Conservation (phyloP, 2,329 filamentous ascomycete genomes). For the Monosporascus sp. region DNA sequence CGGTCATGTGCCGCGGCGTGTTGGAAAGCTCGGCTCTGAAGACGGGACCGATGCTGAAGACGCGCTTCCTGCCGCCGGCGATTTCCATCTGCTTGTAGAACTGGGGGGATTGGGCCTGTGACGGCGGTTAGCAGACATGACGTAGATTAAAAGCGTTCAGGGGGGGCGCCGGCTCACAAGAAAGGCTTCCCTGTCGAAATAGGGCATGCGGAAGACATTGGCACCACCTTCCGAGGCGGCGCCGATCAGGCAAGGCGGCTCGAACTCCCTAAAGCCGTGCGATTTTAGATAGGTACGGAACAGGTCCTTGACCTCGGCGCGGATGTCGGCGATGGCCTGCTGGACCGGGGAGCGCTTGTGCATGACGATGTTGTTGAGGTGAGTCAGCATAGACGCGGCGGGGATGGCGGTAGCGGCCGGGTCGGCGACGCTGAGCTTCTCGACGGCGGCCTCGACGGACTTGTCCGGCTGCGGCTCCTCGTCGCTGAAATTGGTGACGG, state of each 20-base stretch:
- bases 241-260: conserved; percentile 83
- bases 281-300: conserved; percentile 75
- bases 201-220: conserved; percentile 85
- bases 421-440: conserved; percentile 33
- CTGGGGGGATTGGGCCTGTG: conserved; percentile 66
- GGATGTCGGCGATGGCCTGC: conserved; percentile 63
- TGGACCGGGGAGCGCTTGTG: conserved; percentile 89
- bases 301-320: conserved; percentile 57
- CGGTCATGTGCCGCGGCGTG: conserved; percentile 78
- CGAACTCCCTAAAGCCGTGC: conserved; percentile 74
- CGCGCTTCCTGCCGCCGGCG: conserved; percentile 69
- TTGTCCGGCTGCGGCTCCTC: conserved; percentile 37
- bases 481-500: conserved; percentile 54
- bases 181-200: conserved; percentile 80
- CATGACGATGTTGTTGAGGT: conserved; percentile 87
- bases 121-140: neutral
- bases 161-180: conserved; percentile 29
- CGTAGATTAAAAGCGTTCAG: no score
- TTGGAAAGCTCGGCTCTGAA: conserved; percentile 85
- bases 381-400: conserved; percentile 74
- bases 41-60: conserved; percentile 74
- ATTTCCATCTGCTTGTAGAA: conserved; percentile 88
- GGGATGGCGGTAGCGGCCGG: conserved; percentile 40
- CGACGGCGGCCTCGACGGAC: conserved; percentile 28
- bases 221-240: conserved; percentile 88